Evolutionary conservation across 164 flowering plant genomes (phyloP).

Genomic region (Annona cherimola): DNA sequence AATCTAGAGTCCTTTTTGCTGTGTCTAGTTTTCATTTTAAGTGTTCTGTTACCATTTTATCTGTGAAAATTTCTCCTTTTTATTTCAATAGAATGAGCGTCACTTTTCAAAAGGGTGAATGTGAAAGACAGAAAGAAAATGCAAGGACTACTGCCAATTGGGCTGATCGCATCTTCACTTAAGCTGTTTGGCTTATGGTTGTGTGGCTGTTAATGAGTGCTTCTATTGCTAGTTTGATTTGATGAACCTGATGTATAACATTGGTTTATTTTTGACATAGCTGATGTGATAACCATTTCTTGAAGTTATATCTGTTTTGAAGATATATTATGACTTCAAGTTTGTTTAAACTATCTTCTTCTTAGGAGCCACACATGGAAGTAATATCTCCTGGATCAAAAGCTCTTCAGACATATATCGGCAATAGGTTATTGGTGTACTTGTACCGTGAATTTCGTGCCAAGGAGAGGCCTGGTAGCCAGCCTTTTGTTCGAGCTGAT

Average conservation of each 20-base stretch:
- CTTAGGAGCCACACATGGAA: slow-evolving; percentile 93
- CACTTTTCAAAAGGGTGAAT: too few species aligned
- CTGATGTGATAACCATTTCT: background rate
- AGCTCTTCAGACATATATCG: slow-evolving; percentile 58
- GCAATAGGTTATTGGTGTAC: slow-evolving; percentile 69
- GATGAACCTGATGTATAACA: background rate
- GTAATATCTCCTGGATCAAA: slow-evolving; percentile 85
- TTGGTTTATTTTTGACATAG: background rate
- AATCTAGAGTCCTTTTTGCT: too few species aligned
- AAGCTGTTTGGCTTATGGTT: too few species aligned
- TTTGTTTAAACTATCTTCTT: background rate
- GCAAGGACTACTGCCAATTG: too few species aligned
- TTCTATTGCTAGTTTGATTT: background rate
- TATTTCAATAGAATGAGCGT: too few species aligned
- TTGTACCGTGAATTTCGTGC: slow-evolving; percentile 78
- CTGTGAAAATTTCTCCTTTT: too few species aligned
- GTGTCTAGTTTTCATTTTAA: too few species aligned
- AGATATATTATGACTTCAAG: background rate
- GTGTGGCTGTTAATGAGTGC: background rate
- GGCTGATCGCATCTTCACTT: too few species aligned
- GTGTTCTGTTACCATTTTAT: too few species aligned
- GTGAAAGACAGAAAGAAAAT: too few species aligned
- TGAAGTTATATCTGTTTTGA: background rate
- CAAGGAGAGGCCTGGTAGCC: slow-evolving; percentile 56
- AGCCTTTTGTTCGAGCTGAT: slow-evolving; percentile 65